These are phyloP conservation scores for Epichloe hybrida DNA, from an alignment of 2,329 filamentous ascomycete genomes.

Conservation along the genomic window DNA sequence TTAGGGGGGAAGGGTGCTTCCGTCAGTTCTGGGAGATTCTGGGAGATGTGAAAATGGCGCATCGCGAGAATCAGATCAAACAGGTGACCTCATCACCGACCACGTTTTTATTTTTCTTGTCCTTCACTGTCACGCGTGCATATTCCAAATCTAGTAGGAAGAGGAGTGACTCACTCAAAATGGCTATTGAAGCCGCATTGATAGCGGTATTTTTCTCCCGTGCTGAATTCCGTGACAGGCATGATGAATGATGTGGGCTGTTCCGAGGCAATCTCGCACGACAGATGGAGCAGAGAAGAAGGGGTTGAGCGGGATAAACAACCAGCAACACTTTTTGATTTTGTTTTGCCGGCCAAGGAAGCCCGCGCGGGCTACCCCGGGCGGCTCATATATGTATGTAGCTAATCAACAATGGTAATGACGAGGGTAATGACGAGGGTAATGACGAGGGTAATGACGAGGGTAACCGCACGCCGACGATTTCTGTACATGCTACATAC, in stretches of 20 bases:
- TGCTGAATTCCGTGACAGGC: slow-evolving; percentile 35
- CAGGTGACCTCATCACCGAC: no score
- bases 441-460: neutral
- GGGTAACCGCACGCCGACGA: neutral
- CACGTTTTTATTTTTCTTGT: no score
- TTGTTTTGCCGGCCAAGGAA: neutral
- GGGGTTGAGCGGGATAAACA: no score
- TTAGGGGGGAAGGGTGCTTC: neutral
- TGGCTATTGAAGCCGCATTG: slow-evolving; percentile 67
- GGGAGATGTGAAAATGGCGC: no score
- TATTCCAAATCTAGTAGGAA: neutral
- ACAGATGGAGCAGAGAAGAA: neutral
- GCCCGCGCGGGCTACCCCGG: neutral
- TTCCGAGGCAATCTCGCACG: neutral
- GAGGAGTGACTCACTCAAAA: slow-evolving; percentile 48
- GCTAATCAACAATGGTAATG: neutral
- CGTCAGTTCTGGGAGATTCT: neutral
- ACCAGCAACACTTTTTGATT: neutral
- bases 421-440: no score
- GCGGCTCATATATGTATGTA: neutral
- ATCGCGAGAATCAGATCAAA: no score
- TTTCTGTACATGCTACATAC: no score
- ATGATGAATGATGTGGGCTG: slow-evolving; percentile 19
- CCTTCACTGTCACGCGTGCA: no score
- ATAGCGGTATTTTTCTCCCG: slow-evolving; percentile 53